Evolutionary conservation across 192 early-diverging fungal genomes (phyloP).

Genomic region (Coemansia sp.): DNA sequence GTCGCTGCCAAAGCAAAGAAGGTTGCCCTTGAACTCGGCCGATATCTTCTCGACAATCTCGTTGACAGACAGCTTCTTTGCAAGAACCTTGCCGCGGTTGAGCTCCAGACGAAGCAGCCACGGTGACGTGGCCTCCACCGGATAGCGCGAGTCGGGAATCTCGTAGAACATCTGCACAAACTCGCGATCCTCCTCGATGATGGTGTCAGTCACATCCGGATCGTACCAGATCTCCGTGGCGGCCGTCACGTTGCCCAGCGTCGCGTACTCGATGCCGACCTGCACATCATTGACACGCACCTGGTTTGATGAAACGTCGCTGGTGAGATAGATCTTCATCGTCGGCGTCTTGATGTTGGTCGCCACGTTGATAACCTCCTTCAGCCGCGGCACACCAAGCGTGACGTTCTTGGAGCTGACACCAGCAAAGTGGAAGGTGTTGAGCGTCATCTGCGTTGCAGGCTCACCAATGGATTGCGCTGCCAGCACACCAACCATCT

Average conservation of each 20-base stretch:
- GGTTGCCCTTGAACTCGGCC: constrained; percentile 74
- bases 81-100: constrained; percentile 80
- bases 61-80: constrained; percentile 85
- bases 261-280: constrained; percentile 87
- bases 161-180: constrained; percentile 85
- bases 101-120: constrained; percentile 79
- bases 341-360: constrained; percentile 94
- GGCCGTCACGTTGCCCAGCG: constrained; percentile 78
- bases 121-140: constrained; percentile 62
- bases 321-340: constrained; percentile 71
- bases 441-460: constrained; percentile 99
- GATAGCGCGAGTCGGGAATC: constrained; percentile 76
- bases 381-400: constrained; percentile 95
- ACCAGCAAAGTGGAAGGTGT: constrained; percentile 99
- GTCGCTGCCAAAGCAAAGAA: constrained; percentile 82
- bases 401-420: constrained; percentile 96
- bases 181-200: constrained; percentile 84
- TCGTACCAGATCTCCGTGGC: constrained; percentile 96
- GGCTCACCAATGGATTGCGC: constrained; percentile 99
- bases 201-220: constrained; percentile 77
- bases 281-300: constrained; percentile 88
- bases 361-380: constrained; percentile 99
- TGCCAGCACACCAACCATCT: constrained; percentile 97
- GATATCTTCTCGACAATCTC: constrained; percentile 78
- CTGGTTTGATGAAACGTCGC: constrained; percentile 70